A percentile compares a stretch with the other conserved stretches of the same genome.
These are phyloP conservation scores for Eucalyptus pauciflora DNA, from an alignment of 345 rosid species.

Conservation along the genomic window DNA sequence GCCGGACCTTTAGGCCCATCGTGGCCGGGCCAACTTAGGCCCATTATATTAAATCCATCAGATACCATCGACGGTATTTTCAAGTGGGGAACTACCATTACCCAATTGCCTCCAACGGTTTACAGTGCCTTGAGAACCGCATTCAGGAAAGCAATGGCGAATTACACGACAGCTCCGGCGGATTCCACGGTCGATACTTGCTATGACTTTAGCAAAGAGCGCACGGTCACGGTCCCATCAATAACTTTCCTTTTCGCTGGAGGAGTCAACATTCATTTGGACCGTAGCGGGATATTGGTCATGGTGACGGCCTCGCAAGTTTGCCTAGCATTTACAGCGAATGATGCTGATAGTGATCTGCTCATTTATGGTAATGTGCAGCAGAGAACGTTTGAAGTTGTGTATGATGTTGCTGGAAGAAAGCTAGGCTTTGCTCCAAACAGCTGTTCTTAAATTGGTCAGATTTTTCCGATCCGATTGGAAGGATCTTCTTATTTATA, in stretches of 20 bases:
- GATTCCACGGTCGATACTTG: conserved; percentile 7
- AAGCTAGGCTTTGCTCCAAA: conserved; percentile 4
- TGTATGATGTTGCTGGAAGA: background rate
- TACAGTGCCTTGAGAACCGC: conserved; percentile 1
- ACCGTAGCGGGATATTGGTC: background rate
- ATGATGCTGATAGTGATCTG: background rate
- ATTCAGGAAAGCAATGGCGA: background rate
- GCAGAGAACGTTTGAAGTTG: conserved; percentile 5
- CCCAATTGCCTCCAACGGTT: conserved; percentile 10
- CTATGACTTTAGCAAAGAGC: conserved; percentile 1
- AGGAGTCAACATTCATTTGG: background rate
- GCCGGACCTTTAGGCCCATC: too few species aligned
- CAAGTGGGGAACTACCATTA: conserved; percentile 1
- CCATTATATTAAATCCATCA: too few species aligned
- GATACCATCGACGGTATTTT: background rate
- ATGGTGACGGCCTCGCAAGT: background rate
- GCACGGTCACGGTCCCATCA: background rate
- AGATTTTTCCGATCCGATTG: too few species aligned
- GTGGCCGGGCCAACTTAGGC: too few species aligned
- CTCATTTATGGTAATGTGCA: conserved; percentile 4
- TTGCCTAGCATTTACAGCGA: conserved; percentile 3
- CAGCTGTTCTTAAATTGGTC: background rate
- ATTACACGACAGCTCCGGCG: background rate
- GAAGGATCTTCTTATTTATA: too few species aligned
- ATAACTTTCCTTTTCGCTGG: background rate